These are phyloP conservation scores for Aspergillus eucalypticola DNA, from an alignment of 2,329 filamentous ascomycete genomes.

Conservation along the genomic window DNA sequence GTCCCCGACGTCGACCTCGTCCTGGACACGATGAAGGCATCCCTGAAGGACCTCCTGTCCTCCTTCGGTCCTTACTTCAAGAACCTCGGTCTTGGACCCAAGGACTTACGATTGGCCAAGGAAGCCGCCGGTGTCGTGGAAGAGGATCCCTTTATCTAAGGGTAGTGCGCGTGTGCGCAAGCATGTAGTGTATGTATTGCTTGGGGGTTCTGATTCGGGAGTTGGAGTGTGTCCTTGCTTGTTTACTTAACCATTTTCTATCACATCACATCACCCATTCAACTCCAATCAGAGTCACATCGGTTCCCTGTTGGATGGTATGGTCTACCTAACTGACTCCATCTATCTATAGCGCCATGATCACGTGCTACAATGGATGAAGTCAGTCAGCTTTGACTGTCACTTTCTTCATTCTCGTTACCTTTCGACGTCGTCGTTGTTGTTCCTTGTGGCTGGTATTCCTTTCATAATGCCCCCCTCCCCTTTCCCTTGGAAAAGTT, in stretches of 20 bases:
- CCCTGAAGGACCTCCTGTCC: constrained; percentile 65
- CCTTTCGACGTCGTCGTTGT: not conserved
- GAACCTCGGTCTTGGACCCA: constrained; percentile 67
- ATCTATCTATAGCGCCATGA: too few relatives aligned
- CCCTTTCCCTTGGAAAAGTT: constrained; percentile 3
- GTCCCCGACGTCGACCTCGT: constrained; percentile 70
- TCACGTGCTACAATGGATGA: not conserved
- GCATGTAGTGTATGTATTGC: not conserved
- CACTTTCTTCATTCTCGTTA: not conserved
- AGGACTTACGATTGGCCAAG: constrained; percentile 72
- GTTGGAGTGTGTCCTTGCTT: not conserved
- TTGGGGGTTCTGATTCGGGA: not conserved
- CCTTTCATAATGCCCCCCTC: not conserved
- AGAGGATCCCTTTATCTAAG: constrained; percentile 14
- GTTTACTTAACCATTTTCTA: not conserved
- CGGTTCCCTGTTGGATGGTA: not conserved
- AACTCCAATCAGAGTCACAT: not conserved
- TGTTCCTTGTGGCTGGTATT: not conserved
- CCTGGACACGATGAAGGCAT: constrained; percentile 62
- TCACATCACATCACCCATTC: not conserved
- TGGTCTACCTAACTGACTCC: too few relatives aligned
- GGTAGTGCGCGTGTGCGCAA: not conserved
- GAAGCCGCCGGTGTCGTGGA: constrained; percentile 54
- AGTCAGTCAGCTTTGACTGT: not conserved
- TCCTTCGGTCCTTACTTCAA: constrained; percentile 74